A percentile compares a stretch with the other conserved stretches of the same genome.
Conservation (phyloP, 345 rosid species). For the Physaria fendleri region DNA sequence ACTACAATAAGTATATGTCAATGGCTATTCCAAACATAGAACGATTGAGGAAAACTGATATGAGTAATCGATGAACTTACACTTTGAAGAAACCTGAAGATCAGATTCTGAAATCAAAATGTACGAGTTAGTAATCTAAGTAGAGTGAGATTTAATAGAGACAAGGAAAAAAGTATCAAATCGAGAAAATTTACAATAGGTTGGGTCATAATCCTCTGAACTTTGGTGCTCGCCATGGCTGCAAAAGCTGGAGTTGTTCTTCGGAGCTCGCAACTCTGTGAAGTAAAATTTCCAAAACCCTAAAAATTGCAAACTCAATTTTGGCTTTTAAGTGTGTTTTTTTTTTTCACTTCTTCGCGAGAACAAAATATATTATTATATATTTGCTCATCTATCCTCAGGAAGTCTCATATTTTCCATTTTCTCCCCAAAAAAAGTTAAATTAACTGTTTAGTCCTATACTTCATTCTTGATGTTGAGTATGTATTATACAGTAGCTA, state of each 20-base stretch:
- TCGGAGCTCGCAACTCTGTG: background rate
- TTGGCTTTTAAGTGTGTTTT: background rate
- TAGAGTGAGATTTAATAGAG: background rate
- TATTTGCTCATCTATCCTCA: background rate
- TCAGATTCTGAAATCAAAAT: conserved; percentile 55
- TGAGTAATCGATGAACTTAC: conserved; percentile 35
- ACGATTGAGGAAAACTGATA: background rate
- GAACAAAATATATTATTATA: background rate
- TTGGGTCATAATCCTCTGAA: conserved; percentile 76
- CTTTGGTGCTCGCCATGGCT: conserved; percentile 81
- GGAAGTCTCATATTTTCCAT: background rate
- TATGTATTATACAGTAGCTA: too few species aligned
- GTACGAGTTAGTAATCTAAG: conserved; percentile 3
- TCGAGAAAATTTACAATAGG: conserved; percentile 41
- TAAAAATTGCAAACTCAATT: background rate
- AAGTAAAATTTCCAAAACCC: conserved; percentile 21
- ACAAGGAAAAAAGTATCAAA: background rate
- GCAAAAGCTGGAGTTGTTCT: background rate
- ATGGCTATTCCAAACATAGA: background rate
- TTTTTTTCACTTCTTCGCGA: background rate
- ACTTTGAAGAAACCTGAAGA: conserved; percentile 91
- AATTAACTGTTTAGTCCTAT: background rate
- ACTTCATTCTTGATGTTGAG: too few species aligned
- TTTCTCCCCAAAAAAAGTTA: background rate
- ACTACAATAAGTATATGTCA: background rate